Evolutionary conservation across 495 filamentous ascomycete species (phyloP).

Genomic region (Pyronema omphalodes): DNA sequence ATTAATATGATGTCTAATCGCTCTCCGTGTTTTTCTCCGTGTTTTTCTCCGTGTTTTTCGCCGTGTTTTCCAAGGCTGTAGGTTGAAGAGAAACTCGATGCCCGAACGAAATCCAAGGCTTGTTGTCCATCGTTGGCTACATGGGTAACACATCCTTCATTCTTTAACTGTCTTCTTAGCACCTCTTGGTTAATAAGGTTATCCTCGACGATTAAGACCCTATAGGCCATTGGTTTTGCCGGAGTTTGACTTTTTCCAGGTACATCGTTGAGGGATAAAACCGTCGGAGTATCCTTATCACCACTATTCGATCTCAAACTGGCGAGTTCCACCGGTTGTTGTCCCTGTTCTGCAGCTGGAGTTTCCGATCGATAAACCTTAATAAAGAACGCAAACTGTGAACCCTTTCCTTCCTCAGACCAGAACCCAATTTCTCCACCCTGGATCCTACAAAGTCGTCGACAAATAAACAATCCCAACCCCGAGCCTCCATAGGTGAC

Average conservation of each 20-base stretch:
- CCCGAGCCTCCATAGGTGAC: slow-evolving; percentile 71
- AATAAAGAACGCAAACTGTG: slow-evolving; percentile 77
- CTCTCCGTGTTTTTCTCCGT: slow-evolving; percentile 8
- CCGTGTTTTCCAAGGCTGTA: slow-evolving; percentile 26
- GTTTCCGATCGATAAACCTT: slow-evolving; percentile 33
- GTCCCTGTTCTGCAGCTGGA: background rate
- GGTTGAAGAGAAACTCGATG: slow-evolving; percentile 40
- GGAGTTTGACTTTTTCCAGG: background rate
- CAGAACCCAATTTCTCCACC: slow-evolving; percentile 75
- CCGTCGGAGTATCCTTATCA: no score
- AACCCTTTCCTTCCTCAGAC: slow-evolving; percentile 51
- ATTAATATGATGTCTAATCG: slow-evolving; percentile 2
- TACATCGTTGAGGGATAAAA: no score
- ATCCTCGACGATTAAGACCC: slow-evolving; percentile 73
- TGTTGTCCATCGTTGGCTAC: slow-evolving; percentile 75
- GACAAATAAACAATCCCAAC: slow-evolving; percentile 64
- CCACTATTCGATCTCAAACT: no score
- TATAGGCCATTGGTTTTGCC: slow-evolving; percentile 12
- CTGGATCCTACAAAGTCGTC: slow-evolving; percentile 61
- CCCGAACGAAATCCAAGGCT: slow-evolving; percentile 67
- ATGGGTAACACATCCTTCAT: slow-evolving; percentile 52
- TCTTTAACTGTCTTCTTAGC: slow-evolving; percentile 51
- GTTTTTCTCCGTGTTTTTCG: slow-evolving; percentile 7
- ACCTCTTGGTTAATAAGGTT: slow-evolving; percentile 88
- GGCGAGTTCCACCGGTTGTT: no score